These are phyloP conservation scores for Metschnikowia corniflorae DNA, from an alignment of 805 yeast species.

Conservation along the genomic window DNA sequence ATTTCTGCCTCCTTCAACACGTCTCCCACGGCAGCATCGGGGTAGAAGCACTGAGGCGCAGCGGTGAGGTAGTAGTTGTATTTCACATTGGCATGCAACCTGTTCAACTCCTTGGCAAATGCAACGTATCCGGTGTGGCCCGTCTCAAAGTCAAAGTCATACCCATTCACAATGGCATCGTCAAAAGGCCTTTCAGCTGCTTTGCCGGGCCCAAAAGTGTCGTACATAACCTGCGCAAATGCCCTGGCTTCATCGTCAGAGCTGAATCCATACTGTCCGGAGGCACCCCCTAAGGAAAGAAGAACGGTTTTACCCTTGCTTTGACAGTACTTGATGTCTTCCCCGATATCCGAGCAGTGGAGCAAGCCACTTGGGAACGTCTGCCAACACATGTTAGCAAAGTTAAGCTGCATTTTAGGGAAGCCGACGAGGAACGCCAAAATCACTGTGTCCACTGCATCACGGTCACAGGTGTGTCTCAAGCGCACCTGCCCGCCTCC, in stretches of 20 bases:
- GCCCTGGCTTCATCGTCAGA: constrained; percentile 51
- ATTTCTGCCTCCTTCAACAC: constrained; percentile 49
- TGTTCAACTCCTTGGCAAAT: constrained; percentile 31
- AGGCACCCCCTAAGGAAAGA: constrained; percentile 47
- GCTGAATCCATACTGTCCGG: constrained; percentile 53
- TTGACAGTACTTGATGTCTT: constrained; percentile 17
- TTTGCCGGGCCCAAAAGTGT: constrained; percentile 36
- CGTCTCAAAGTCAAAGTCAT: constrained; percentile 63
- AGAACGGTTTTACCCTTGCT: constrained; percentile 10
- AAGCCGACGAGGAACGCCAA: constrained; percentile 67
- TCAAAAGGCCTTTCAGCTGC: constrained; percentile 22
- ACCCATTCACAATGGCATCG: constrained; percentile 67
- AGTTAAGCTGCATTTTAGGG: constrained; percentile 46
- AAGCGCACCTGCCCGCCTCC: constrained; percentile 41
- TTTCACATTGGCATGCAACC: constrained; percentile 21
- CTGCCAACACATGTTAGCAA: constrained; percentile 51
- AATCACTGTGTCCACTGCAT: constrained; percentile 67
- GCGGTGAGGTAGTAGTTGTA: constrained; percentile 36
- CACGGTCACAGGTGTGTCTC: constrained; percentile 57
- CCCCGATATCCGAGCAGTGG: constrained; percentile 13
- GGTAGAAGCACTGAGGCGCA: constrained; percentile 90
- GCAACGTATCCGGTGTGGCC: constrained; percentile 22
- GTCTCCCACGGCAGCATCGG: constrained; percentile 53
- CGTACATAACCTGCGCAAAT: constrained; percentile 45
- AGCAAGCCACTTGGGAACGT: constrained; percentile 41